Percentiles rank a stretch among this genome's conserved stretches.
These are phyloP conservation scores for Colletotrichum phormii DNA, from an alignment of 2,329 filamentous ascomycete species.

Conservation along the genomic window DNA sequence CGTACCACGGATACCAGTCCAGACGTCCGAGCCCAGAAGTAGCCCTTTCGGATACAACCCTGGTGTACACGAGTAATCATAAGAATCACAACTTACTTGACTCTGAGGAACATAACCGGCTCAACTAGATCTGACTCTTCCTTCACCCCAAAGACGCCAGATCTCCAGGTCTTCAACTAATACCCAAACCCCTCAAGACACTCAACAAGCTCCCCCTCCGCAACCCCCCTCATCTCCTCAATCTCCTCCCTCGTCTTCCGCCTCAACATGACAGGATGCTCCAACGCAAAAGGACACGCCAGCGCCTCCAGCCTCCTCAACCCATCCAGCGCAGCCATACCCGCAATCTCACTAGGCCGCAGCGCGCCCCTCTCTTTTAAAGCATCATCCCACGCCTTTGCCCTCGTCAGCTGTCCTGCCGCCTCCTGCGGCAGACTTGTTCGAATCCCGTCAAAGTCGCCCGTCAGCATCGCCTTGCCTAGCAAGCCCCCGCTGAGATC, in stretches of 20 bases:
- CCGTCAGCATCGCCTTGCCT: conserved; percentile 10
- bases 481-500: conserved; percentile 36
- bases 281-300: conserved; percentile 7
- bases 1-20: neutral
- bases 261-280: conserved; percentile 17
- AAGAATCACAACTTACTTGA: too few species aligned
- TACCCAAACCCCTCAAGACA: conserved; percentile 2
- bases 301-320: conserved; percentile 5
- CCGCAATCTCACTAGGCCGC: neutral
- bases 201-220: conserved; percentile 5
- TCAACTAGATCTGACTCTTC: neutral
- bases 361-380: neutral
- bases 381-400: neutral
- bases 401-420: neutral
- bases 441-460: neutral
- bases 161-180: neutral
- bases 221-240: neutral
- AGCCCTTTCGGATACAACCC: too few species aligned
- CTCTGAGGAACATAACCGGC: too few species aligned
- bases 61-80: too few species aligned
- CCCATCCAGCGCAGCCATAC: conserved; percentile 3
- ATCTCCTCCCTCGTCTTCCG: conserved; percentile 13
- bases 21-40: too few species aligned
- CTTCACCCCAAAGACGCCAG: neutral
- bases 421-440: neutral